These are phyloP conservation scores for Pythium sp. DNA, from an alignment of 352 stramenopile species.

Conservation along the genomic window DNA sequence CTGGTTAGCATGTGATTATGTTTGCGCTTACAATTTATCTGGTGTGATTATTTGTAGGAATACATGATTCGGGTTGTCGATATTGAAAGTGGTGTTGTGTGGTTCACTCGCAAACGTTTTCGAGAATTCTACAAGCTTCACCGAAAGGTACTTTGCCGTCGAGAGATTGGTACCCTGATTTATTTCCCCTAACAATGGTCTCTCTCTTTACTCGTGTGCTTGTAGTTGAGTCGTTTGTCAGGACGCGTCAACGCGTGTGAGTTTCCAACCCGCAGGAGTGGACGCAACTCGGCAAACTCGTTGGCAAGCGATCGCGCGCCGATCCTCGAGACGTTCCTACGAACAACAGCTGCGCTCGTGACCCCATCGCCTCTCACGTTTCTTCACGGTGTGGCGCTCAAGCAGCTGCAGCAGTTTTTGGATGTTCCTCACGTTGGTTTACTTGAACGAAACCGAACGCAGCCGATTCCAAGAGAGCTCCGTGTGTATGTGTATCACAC, in stretches of 20 bases:
- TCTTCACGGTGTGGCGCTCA: constrained; percentile 66
- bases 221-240: constrained; percentile 68
- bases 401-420: constrained; percentile 80
- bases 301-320: constrained; percentile 69
- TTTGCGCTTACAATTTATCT: neutral
- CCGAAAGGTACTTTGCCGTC: constrained; percentile 50
- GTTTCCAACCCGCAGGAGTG: constrained; percentile 63
- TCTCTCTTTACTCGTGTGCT: neutral
- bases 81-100: constrained; percentile 82
- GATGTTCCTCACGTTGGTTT: constrained; percentile 71
- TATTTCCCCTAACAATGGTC: neutral
- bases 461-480: constrained; percentile 70
- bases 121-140: constrained; percentile 82
- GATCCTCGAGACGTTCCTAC: constrained; percentile 76
- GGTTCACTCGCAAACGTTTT: constrained; percentile 81
- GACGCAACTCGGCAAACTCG: constrained; percentile 51
- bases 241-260: constrained; percentile 58
- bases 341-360: constrained; percentile 63
- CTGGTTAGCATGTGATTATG: neutral
- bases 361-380: constrained; percentile 75
- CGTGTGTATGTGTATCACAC: constrained; percentile 81
- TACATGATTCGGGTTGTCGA: constrained; percentile 86
- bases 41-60: constrained; percentile 35
- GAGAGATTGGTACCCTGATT: neutral
- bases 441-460: constrained; percentile 73